Conservation (phyloP, 2,329 filamentous ascomycete genomes). For the Aquanectria penicillioides region DNA sequence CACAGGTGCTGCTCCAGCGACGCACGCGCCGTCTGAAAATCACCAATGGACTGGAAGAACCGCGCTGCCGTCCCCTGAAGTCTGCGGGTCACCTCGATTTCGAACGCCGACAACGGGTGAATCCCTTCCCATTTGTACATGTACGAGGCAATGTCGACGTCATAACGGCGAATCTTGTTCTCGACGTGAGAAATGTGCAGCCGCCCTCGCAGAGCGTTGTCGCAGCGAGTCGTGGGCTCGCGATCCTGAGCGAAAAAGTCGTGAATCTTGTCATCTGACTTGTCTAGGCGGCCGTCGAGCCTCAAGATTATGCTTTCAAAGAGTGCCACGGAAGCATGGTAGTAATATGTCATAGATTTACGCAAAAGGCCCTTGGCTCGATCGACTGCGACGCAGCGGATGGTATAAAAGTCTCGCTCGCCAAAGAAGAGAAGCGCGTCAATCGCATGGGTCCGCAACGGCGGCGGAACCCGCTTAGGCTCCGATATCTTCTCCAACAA, state of each 20-base stretch:
- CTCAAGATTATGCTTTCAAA: conserved; percentile 47
- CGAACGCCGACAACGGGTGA: conserved; percentile 43
- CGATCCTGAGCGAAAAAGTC: conserved; percentile 36
- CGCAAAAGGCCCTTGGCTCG: conserved; percentile 36
- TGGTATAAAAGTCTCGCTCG: conserved; percentile 43
- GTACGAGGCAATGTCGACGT: conserved; percentile 39
- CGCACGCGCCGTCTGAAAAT: conserved; percentile 41
- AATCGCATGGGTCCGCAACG: conserved; percentile 32
- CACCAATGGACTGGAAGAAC: conserved; percentile 47
- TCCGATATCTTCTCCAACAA: conserved; percentile 35
- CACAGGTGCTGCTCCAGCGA: conserved; percentile 46
- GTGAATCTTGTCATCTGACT: conserved; percentile 38
- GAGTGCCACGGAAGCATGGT: conserved; percentile 43
- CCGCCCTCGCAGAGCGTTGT: conserved; percentile 44
- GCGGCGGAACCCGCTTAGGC: conserved; percentile 23
- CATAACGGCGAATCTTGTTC: conserved; percentile 47
- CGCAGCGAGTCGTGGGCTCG: conserved; percentile 31
- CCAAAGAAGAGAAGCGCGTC: conserved; percentile 45
- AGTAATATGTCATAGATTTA: conserved; percentile 45
- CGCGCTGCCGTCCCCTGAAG: conserved; percentile 46
- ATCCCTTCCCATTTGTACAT: conserved; percentile 46
- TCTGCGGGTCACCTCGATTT: conserved; percentile 46
- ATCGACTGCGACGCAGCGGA: conserved; percentile 38
- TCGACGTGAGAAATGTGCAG: conserved; percentile 48
- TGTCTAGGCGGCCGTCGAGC: conserved; percentile 37